Base-by-base conservation (phyloP, 306 rosid species). In the Pueraria montana region DNA sequence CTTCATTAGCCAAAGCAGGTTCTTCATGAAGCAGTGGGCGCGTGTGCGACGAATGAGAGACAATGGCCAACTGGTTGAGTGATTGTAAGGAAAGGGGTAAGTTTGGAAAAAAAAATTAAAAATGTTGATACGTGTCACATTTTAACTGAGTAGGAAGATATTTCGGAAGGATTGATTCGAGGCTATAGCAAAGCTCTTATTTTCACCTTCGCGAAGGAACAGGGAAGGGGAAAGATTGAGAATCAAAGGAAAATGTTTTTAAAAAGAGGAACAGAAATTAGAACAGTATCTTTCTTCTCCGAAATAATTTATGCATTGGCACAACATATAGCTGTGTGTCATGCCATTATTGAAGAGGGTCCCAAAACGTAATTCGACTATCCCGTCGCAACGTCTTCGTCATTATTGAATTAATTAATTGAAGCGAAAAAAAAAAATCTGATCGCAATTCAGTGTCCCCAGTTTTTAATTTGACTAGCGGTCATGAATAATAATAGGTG, bases 311-410 rank as follows among this genome's bases (percentile, higher is more conserved):
- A 58, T 48, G 42, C 21, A 62, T 4, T n/a, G 11, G 34, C 26
- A 8, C 3, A 49, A 27, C 77, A 43, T 45, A 9, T 56, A 55
- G 78, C 40, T 56, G 74, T 69, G 64, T 23, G 32, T 61, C 66
- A 12, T 61, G 78, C 9, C 73, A 81, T 81, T 62, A 85, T 84
- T 72, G 80, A 83, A 58, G 79, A 56, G 87, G 86, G 89, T 48
- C 90, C 86, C 84, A 70, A 80, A 72, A 72, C 69, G 53, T 16
- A 46, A 87, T 55, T 7, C 24, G 20, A 10, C 12, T 27, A 58
- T 62, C 48, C 43, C 75, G 58, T 83, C 74, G 64, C 59, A 52
- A 53, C 49, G 79, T 55, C 58, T 4, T 55, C 17, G 14, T 53
- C 82, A 76, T 83, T 79, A 71, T 78, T 78, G 79, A 30, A 20